Evolutionary conservation across 495 filamentous ascomycete genomes (phyloP), one percentile per base, ranked within the genome.

Genomic region (Aspergillus carlsbadensis): DNA sequence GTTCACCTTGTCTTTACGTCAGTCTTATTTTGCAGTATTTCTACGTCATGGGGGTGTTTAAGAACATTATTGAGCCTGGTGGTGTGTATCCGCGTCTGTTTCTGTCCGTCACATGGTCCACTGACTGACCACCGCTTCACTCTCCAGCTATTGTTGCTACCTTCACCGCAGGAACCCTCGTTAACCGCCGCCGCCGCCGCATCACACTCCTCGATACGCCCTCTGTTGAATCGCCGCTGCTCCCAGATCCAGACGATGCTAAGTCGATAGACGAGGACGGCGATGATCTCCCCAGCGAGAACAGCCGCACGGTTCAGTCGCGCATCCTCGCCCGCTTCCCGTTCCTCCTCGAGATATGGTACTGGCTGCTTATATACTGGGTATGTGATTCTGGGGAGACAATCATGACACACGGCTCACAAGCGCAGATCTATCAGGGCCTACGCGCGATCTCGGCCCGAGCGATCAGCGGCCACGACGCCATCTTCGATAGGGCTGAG

Each of bases 361-460:
- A 59, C 78, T 96, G 52, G 88, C 84, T 56, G 70, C 81, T 60
- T 71, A 87, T 80, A 21, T 87, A 86, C 63, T 80, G 75, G 75
- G 78, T 81, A 51, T 6, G 45, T 34, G 47, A 66, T 59, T 10
- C 36, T 31, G 26, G 26, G 4, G 4, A 20, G 18, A 17, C 13
- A 26, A 11, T 51, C 20, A n/a, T 11, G 10, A 5, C 14, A 29
- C 40, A 6, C 11, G 13, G 37, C 10, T 15, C n/a, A 52, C 0
- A 40, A 18, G 10, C 29, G 14, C 36, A 77, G 73, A 77, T 81
- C 59, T 82, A 88, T 65, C 84, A 87, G 73, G 74, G 76, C 40
- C 57, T 76, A 20, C 81, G 86, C 37, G 82, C 83, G 20, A 67
- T 87, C 46, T 70, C 85, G 17, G 81, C 85, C 24, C 74, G 83